Percentiles rank a stretch among this genome's conserved stretches.
These are phyloP conservation scores for Rhexocercosporidium sp. DNA, from an alignment of 2,329 filamentous ascomycete genomes.

Conservation along the genomic window DNA sequence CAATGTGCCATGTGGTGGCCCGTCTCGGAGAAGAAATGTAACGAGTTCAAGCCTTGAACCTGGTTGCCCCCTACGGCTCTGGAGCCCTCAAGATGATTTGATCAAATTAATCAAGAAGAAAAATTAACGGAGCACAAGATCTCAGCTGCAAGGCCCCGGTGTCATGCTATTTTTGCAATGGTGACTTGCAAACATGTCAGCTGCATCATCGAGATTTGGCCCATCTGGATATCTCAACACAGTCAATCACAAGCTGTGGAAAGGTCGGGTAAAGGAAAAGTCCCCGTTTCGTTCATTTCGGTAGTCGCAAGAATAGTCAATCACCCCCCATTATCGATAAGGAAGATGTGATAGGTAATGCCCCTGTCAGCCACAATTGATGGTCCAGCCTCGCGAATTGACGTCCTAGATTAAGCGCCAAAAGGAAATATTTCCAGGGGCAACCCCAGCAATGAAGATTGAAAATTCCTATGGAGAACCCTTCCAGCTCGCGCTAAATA, in stretches of 20 bases:
- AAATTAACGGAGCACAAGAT: conserved; percentile 25
- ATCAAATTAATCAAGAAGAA: conserved; percentile 15
- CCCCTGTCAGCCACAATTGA: conserved; percentile 10
- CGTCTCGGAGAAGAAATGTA: not conserved
- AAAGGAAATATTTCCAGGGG: conserved; percentile 3
- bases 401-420: conserved; percentile 27
- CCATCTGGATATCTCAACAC: conserved; percentile 8
- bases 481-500: conserved; percentile 18
- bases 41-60: conserved; percentile 13
- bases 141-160: conserved; percentile 37
- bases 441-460: conserved; percentile 6
- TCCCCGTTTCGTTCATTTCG: not conserved
- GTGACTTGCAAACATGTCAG: conserved; percentile 34
- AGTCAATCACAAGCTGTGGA: conserved; percentile 2
- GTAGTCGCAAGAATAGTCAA: conserved; percentile 15
- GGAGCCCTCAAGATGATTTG: not conserved
- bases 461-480: not conserved
- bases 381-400: conserved; percentile 22
- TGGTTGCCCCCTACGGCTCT: not conserved
- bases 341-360: conserved; percentile 20
- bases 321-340: conserved; percentile 30
- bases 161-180: conserved; percentile 36
- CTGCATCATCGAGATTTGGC: conserved; percentile 30
- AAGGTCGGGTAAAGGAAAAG: not conserved
- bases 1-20: conserved; percentile 12